phyloP scores from a whole-genome alignment of 2,329 filamentous ascomycete genomes.

The Karstenula rhodostoma region DNA sequence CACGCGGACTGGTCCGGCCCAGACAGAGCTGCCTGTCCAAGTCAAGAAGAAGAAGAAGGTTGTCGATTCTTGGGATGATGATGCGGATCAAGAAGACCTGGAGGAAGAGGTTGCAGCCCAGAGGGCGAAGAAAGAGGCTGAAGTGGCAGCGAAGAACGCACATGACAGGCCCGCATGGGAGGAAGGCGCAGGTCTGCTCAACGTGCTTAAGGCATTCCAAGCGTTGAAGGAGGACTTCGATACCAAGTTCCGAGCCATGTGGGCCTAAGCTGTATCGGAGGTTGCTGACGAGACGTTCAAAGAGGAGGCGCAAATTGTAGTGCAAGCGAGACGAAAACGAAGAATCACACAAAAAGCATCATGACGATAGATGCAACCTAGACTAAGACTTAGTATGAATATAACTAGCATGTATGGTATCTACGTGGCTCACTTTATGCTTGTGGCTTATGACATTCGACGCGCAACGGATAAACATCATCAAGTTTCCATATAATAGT shows the following conservation, averaged over 20 bases:
- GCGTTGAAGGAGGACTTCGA: slow-evolving; percentile 68
- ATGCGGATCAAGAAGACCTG: slow-evolving; percentile 48
- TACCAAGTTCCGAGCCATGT: slow-evolving; percentile 68
- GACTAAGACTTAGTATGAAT: neutral
- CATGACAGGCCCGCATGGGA: slow-evolving; percentile 48
- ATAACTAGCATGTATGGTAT: neutral
- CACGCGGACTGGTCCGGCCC: slow-evolving; percentile 34
- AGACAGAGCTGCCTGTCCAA: slow-evolving; percentile 39
- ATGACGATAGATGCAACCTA: slow-evolving; percentile 6
- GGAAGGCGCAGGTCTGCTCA: slow-evolving; percentile 59
- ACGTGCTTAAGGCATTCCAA: slow-evolving; percentile 67
- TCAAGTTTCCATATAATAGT: neutral
- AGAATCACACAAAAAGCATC: slow-evolving; percentile 8
- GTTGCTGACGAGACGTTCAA: neutral
- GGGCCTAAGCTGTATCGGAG: slow-evolving; percentile 56
- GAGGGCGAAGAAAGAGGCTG: slow-evolving; percentile 36
- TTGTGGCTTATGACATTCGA: neutral
- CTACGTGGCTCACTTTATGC: neutral
- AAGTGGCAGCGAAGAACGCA: slow-evolving; percentile 25
- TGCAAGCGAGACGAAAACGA: neutral
- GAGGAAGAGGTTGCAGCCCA: slow-evolving; percentile 40
- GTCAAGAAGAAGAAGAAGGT: slow-evolving; percentile 53
- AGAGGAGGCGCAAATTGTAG: neutral
- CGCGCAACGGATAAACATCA: neutral
- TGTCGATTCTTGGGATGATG: slow-evolving; percentile 52